Conservation (phyloP, 2,329 filamentous ascomycete species). For the Parastagonospora avenae region DNA sequence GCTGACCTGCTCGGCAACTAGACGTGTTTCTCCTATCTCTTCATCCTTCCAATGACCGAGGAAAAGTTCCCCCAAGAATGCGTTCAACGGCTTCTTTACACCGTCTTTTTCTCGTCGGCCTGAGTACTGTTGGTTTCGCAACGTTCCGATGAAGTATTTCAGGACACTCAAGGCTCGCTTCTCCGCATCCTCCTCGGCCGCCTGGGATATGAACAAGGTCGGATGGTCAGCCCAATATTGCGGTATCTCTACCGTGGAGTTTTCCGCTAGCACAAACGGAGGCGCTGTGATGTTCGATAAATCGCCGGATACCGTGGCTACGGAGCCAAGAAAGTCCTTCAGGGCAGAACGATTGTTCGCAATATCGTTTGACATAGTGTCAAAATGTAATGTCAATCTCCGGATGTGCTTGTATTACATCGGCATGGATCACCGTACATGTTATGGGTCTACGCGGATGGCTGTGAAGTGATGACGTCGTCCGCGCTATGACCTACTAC, state of each 20-base stretch:
- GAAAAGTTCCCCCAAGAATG: conserved; percentile 57
- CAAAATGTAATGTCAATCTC: neutral
- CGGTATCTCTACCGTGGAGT: conserved; percentile 54
- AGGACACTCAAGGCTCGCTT: conserved; percentile 53
- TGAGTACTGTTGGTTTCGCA: conserved; percentile 56
- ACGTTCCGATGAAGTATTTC: conserved; percentile 55
- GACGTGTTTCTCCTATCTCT: conserved; percentile 46
- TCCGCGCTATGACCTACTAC: neutral
- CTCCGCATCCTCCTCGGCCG: conserved; percentile 47
- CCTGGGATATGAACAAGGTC: conserved; percentile 53
- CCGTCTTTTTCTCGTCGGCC: conserved; percentile 50
- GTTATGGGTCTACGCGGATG: conserved; percentile 1
- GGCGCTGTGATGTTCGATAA: conserved; percentile 55
- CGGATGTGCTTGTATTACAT: neutral
- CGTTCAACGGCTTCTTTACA: conserved; percentile 58
- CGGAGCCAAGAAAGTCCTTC: conserved; percentile 45
- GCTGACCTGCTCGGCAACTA: conserved; percentile 53
- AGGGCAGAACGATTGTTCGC: conserved; percentile 36
- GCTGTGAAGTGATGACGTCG: conserved; percentile 13
- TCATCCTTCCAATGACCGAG: conserved; percentile 41
- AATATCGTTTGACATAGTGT: conserved; percentile 24
- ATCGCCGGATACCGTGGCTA: conserved; percentile 54
- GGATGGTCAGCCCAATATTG: conserved; percentile 55
- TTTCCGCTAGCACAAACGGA: conserved; percentile 52
- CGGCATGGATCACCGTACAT: neutral